These are phyloP conservation scores for Penicillium thymicola DNA, from an alignment of 2,329 filamentous ascomycete genomes.

Conservation along the genomic window DNA sequence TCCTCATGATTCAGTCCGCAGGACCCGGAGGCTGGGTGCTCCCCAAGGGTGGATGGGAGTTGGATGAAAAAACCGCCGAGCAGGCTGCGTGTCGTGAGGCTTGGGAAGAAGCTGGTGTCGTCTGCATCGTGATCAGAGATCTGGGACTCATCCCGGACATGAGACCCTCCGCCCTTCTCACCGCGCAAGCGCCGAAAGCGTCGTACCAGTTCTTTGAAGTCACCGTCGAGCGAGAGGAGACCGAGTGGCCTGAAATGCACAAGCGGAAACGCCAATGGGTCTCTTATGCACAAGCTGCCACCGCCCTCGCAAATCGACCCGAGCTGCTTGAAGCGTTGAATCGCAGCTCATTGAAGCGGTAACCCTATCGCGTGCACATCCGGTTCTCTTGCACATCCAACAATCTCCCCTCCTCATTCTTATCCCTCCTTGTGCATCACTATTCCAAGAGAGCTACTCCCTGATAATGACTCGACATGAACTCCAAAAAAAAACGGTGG, in stretches of 20 bases:
- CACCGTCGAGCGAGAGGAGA: constrained; percentile 79
- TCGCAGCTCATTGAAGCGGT: constrained; percentile 66
- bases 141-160: constrained; percentile 83
- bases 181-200: constrained; percentile 63
- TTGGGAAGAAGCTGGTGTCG: constrained; percentile 96
- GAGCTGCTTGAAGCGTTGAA: constrained; percentile 86
- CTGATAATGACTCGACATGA: constrained; percentile 24
- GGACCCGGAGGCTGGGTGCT: constrained; percentile 91
- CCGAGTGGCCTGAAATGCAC: constrained; percentile 88
- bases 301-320: constrained; percentile 71
- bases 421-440: constrained; percentile 9
- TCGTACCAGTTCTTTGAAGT: constrained; percentile 67
- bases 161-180: constrained; percentile 55
- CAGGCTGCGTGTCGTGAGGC: constrained; percentile 85
- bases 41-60: constrained; percentile 97
- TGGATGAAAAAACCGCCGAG: constrained; percentile 81
- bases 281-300: constrained; percentile 74
- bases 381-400: not conserved
- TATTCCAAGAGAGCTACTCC: constrained; percentile 9
- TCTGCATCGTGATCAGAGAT: constrained; percentile 78
- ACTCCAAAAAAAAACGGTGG: constrained; percentile 18
- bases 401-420: not conserved
- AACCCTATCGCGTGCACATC: constrained; percentile 17
- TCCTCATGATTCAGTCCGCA: constrained; percentile 90
- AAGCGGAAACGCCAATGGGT: constrained; percentile 92